Base-by-base conservation (phyloP, 2,329 filamentous ascomycete genomes). In the Bertia moriformis region DNA sequence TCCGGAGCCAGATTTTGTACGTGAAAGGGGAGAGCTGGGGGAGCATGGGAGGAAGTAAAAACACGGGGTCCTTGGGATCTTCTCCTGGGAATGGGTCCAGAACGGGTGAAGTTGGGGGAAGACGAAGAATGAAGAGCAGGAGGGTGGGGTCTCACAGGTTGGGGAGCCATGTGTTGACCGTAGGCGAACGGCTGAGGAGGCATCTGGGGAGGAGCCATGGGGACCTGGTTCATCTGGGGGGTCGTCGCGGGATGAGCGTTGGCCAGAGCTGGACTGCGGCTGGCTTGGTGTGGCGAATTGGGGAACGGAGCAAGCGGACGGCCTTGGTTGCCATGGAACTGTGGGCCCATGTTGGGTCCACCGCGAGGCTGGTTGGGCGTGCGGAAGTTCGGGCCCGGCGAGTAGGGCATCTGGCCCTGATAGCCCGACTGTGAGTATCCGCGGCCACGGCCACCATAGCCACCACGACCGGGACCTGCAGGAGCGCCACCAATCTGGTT, bases 1-100 rank as follows among this genome's bases (percentile, higher is more conserved):
- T 77, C 73, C 43, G 81, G 81, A 45, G 78, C 78, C 42, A 87
- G 60, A 60, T 84, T 73, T 54, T 73, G 24, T 29, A 29, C n/a
- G 24, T 29, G 24, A 10, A 29, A 29, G n/a, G n/a, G 24, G 24
- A n/a, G n/a, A n/a, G 24, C 24, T 29, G 10, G 24, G n/a, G 10
- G 24, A 29, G 24, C 10, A 29, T n/a, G n/a, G n/a, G 24, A 29
- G 10, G 24, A 29, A 29, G 24, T 10, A n/a, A 29, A 29, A 29
- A 10, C 10, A 29, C 24, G 24, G 24, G 24, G n/a, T 29, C 24
- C 24, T 29, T 29, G 24, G n/a, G n/a, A n/a, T 29, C 24, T 10
- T 29, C n/a, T 35, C 32, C 15, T 35, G 12, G 32, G 10, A 13
- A 35, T 10, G 12, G 32, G 10, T 7, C 32, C 32, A 35, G 10